phyloP scores from a whole-genome alignment of 768 basidiomycete genomes.

The Leucocoprinus sp. region DNA sequence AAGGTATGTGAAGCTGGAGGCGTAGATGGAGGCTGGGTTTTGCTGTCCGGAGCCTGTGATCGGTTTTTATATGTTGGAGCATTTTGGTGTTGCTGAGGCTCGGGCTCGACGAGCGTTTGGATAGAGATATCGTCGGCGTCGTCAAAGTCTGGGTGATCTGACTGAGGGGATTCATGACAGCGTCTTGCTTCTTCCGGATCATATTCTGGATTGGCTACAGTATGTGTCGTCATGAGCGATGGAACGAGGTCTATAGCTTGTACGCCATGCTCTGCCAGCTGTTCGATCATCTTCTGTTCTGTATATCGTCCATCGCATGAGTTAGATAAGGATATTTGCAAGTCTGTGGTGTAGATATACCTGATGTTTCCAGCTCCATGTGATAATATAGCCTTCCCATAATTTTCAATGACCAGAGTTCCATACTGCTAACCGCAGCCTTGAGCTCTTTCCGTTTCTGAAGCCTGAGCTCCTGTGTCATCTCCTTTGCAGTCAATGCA shows the following conservation, averaged over 20 bases:
- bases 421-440: slow-evolving; percentile 62
- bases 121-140: slow-evolving; percentile 29
- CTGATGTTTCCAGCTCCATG: slow-evolving; percentile 93
- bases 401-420: slow-evolving; percentile 92
- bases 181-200: slow-evolving; percentile 70
- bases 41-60: neutral
- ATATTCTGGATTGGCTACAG: slow-evolving; percentile 96
- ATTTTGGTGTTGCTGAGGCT: neutral
- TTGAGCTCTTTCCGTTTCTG: slow-evolving; percentile 65
- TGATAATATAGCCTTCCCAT: slow-evolving; percentile 98
- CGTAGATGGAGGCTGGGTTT: slow-evolving; percentile 11
- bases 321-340: neutral
- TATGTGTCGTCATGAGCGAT: slow-evolving; percentile 93
- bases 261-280: slow-evolving; percentile 85
- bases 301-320: slow-evolving; percentile 9
- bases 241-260: slow-evolving; percentile 85
- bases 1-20: slow-evolving; percentile 13
- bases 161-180: slow-evolving; percentile 26
- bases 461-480: slow-evolving; percentile 55
- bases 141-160: slow-evolving; percentile 15
- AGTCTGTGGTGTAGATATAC: slow-evolving; percentile 30
- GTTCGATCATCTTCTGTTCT: slow-evolving; percentile 99
- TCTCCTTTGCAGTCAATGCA: slow-evolving; percentile 74
- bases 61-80: slow-evolving; percentile 4
- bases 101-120: slow-evolving; percentile 30